Evolutionary conservation across 768 basidiomycete genomes (phyloP).

Genomic region (Chalciporus pseudorubinellus): DNA sequence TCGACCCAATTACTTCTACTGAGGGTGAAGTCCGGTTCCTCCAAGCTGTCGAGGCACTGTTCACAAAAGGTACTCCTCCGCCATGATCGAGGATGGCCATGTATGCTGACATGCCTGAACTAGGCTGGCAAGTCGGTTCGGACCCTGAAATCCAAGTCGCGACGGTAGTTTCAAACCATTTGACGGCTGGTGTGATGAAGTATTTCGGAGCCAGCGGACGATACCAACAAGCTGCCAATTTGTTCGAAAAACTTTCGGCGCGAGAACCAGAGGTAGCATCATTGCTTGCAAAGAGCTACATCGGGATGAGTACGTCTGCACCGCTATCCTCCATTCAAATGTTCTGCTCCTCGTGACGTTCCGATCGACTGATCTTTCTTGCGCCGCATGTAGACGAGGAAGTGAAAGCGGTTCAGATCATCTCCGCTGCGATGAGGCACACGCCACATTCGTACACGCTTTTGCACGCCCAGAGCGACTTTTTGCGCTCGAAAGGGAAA

Average conservation of each 20-base stretch:
- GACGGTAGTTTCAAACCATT: conserved; percentile 92
- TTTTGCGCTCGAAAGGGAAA: conserved; percentile 82
- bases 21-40: conserved; percentile 91
- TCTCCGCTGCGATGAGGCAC: conserved; percentile 76
- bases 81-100: neutral
- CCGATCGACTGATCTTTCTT: neutral
- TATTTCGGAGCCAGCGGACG: conserved; percentile 94
- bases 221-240: conserved; percentile 82
- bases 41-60: conserved; percentile 84
- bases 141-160: conserved; percentile 99
- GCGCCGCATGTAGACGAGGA: conserved; percentile 72
- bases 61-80: conserved; percentile 64
- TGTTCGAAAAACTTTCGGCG: conserved; percentile 88
- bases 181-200: conserved; percentile 92
- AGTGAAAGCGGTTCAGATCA: conserved; percentile 96
- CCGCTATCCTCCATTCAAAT: neutral
- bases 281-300: conserved; percentile 82
- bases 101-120: neutral
- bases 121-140: conserved; percentile 98
- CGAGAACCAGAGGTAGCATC: conserved; percentile 88
- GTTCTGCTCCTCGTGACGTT: neutral
- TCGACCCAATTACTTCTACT: conserved; percentile 88
- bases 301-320: conserved; percentile 92
- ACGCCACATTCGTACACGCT: conserved; percentile 93
- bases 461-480: conserved; percentile 92